Evolutionary conservation across 805 yeast genomes (phyloP), one percentile per base, ranked within the genome.

Genomic region (Priceomyces medius): DNA sequence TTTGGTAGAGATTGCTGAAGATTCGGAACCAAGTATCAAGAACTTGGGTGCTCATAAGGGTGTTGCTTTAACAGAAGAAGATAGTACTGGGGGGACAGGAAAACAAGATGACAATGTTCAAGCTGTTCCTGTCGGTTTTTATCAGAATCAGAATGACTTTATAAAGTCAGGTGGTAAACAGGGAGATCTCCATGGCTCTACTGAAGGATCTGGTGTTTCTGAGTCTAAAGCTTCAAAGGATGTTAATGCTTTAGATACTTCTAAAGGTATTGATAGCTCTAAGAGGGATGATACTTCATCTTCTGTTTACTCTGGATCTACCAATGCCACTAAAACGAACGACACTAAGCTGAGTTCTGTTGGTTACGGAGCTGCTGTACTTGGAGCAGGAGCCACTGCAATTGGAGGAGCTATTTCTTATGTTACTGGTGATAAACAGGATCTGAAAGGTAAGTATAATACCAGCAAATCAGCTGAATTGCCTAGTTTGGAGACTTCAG

Each of bases 1-100:
- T 19, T 50, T 63, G 46, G 44, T 63, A 19, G 62, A 62, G 29
- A 50, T 54, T 14, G 67, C 66, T 14, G 63, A 55, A 32, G 60
- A 49, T 23, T 23, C 37, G 18, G 41, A 36, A 24, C 49, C 49
- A 3, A 40, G 28, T 7, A 44, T 51, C 21, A 34, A 31, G 20
- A 39, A 42, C 7, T 28, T 48, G 12, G 37, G 47, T n/a, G 44
- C 54, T 8, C 61, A 57, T 39, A 31, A 39, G 19, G 44, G 41
- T 5, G 24, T 19, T 12, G 13, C 38, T 7, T 44, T 23, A 8
- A 46, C 20, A 3, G 47, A 24, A 8, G 45, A 31, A 7, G 37
- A 6, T 18, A 26, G 20, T 4, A 18, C 8, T 9, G 35, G 12
- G 7, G 29, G 33, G 12, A 39, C 9, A 9, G n/a, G 24, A 7